Conservation (phyloP, 352 stramenopile genomes). For the Salisapilia sapeloensis region DNA sequence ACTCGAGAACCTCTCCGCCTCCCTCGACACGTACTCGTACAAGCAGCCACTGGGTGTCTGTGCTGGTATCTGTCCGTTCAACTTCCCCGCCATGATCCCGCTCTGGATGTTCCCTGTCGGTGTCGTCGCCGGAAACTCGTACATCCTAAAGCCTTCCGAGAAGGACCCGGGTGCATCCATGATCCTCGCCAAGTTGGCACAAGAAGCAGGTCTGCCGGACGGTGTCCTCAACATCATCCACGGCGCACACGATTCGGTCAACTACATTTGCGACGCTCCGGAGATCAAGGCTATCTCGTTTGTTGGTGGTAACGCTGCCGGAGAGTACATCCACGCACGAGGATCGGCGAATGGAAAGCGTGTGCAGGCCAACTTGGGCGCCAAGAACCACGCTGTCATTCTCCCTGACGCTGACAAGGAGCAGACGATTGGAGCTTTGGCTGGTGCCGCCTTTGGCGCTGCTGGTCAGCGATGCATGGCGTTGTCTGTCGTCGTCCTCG, state of each 20-base stretch:
- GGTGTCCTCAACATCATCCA: conserved; percentile 94
- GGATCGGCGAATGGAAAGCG: conserved; percentile 84
- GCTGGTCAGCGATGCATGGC: conserved; percentile 97
- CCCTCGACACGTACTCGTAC: conserved; percentile 93
- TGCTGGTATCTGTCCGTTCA: conserved; percentile 88
- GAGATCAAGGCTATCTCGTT: conserved; percentile 95
- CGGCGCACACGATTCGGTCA: conserved; percentile 80
- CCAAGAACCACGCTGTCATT: conserved; percentile 97
- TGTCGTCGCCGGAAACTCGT: conserved; percentile 90
- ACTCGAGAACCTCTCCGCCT: conserved; percentile 80
- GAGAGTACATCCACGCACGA: conserved; percentile 88
- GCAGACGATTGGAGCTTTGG: conserved; percentile 69
- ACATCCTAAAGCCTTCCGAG: conserved; percentile 93
- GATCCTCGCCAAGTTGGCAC: conserved; percentile 84
- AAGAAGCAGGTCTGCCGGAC: conserved; percentile 87
- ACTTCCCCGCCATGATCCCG: conserved; percentile 96
- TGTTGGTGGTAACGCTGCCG: conserved; percentile 86
- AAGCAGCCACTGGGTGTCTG: conserved; percentile 91
- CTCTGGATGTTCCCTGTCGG: conserved; percentile 85
- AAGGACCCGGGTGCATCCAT: conserved; percentile 83
- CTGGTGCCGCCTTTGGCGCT: conserved; percentile 90
- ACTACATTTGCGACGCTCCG: conserved; percentile 90
- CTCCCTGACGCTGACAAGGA: conserved; percentile 90
- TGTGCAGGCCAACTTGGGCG: conserved; percentile 92
- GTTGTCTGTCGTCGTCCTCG: conserved; percentile 89